phyloP scores from a whole-genome alignment of 2,329 filamentous ascomycete species.

The Alternaria metachromatica region DNA sequence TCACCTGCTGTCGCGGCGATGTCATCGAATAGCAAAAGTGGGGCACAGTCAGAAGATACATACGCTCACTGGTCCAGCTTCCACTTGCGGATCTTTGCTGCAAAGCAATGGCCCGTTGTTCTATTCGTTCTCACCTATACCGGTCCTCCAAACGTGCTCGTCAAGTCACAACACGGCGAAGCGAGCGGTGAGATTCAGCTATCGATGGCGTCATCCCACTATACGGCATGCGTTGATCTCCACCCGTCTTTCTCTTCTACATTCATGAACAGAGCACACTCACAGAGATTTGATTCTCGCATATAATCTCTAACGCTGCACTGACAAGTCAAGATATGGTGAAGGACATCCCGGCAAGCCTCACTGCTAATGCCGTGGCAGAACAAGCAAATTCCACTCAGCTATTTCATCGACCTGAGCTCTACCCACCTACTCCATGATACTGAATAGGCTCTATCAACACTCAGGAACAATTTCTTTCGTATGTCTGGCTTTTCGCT shows the following conservation, averaged over 20 bases:
- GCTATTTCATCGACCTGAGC: neutral
- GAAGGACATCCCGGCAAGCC: neutral
- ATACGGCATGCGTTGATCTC: neutral
- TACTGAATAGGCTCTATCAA: accelerated
- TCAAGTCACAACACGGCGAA: neutral
- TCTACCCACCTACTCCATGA: neutral
- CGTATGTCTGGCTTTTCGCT: accelerated
- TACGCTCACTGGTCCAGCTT: neutral
- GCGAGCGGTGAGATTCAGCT: neutral
- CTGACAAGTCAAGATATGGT: neutral
- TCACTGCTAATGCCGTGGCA: neutral
- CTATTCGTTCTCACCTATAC: neutral
- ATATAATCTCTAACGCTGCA: neutral
- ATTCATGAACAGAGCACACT: neutral
- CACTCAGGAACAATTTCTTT: too few species aligned
- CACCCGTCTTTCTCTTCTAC: neutral
- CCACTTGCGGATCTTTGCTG: neutral
- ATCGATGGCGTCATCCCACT: neutral
- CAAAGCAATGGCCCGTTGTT: neutral
- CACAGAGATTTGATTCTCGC: too few species aligned
- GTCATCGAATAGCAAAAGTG: neutral
- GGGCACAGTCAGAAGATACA: neutral
- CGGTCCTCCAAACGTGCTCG: neutral
- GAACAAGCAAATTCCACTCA: neutral
- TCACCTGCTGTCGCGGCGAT: neutral